phyloP scores from a whole-genome alignment of 148 eudicot genomes.

The Hydrangea macrophylla region DNA sequence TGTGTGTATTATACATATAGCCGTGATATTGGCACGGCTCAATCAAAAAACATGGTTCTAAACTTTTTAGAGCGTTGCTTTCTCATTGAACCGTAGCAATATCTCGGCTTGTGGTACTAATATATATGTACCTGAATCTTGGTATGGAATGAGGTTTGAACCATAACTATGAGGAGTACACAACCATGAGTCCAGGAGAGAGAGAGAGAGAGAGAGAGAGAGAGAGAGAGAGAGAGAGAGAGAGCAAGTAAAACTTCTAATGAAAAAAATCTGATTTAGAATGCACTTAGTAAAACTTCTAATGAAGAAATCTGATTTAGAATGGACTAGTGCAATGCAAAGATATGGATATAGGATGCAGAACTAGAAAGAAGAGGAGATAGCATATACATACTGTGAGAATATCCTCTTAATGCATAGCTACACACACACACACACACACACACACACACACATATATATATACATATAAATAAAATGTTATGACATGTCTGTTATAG shows the following conservation, averaged over 20 bases:
- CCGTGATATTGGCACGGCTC: constrained; percentile 66
- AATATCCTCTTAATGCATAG: background rate
- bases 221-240: background rate
- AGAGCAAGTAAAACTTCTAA: background rate
- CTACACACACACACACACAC: no score
- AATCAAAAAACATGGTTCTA: constrained; percentile 34
- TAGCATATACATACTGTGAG: background rate
- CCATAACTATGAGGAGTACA: no score
- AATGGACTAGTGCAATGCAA: background rate
- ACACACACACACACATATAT: background rate
- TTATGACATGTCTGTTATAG: background rate
- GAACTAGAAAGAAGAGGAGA: background rate
- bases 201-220: no score
- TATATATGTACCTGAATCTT: background rate
- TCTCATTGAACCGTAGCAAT: constrained; percentile 51
- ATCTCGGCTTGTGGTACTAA: constrained; percentile 17
- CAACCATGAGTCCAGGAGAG: no score
- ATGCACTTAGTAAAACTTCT: no score
- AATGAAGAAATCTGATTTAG: background rate
- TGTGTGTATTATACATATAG: background rate
- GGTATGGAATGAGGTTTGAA: no score
- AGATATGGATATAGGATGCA: background rate
- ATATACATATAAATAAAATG: constrained; percentile 1
- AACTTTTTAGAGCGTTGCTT: constrained; percentile 20
- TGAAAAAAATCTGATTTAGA: no score